Evolutionary conservation across 345 rosid genomes (phyloP).

Genomic region (Cardamine occulta): DNA sequence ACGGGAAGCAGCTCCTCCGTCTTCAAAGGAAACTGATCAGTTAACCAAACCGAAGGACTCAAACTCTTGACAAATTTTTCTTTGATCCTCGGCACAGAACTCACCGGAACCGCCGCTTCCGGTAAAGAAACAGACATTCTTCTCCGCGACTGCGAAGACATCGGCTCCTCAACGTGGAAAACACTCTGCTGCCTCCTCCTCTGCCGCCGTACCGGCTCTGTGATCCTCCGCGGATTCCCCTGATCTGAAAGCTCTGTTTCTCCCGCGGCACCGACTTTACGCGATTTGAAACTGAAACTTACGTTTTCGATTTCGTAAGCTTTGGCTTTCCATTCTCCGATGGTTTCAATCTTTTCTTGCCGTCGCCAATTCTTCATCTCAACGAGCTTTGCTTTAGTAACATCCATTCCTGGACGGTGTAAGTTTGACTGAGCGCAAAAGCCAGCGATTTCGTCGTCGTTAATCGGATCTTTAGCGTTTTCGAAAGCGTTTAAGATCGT

Average conservation of each 20-base stretch:
- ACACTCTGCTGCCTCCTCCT: slow-evolving; percentile 76
- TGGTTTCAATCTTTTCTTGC: slow-evolving; percentile 70
- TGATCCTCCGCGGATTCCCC: slow-evolving; percentile 35
- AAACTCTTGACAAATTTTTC: slow-evolving; percentile 83
- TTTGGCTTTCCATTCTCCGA: slow-evolving; percentile 85
- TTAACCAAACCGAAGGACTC: slow-evolving; percentile 92
- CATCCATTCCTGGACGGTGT: slow-evolving; percentile 93
- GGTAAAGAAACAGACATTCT: slow-evolving; percentile 58
- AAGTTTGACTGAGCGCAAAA: slow-evolving; percentile 76
- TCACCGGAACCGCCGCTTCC: slow-evolving; percentile 34
- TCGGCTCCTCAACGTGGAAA: slow-evolving; percentile 62
- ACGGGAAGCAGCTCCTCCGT: slow-evolving; percentile 90
- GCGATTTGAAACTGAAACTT: slow-evolving; percentile 69
- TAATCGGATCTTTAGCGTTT: slow-evolving; percentile 69
- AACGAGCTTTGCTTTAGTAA: slow-evolving; percentile 80
- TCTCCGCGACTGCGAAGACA: slow-evolving; percentile 10
- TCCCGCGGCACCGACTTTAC: slow-evolving; percentile 49
- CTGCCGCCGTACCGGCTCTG: slow-evolving; percentile 60
- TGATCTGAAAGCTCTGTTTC: slow-evolving; percentile 60
- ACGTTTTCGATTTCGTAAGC: slow-evolving; percentile 82
- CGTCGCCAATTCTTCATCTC: slow-evolving; percentile 81
- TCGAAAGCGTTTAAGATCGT: slow-evolving; percentile 80
- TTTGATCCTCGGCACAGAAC: slow-evolving; percentile 53
- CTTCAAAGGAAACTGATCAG: slow-evolving; percentile 75
- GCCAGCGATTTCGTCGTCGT: slow-evolving; percentile 60